phyloP scores from a whole-genome alignment of 1,284 basidiomycete genomes.

The Afroboletus lepidellus region DNA sequence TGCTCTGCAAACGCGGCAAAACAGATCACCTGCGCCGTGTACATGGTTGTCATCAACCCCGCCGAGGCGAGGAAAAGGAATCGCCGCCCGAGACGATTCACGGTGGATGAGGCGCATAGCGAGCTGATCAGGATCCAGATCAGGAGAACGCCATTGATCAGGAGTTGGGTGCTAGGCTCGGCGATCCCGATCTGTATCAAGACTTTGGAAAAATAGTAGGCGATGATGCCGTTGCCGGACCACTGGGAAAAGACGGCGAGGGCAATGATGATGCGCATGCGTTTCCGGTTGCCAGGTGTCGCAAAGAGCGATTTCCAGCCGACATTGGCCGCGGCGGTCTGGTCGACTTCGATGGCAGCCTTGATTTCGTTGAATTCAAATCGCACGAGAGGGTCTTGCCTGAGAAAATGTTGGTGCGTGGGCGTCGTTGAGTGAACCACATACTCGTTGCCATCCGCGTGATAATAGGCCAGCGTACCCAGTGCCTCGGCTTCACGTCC shows the following conservation, averaged over 20 bases:
- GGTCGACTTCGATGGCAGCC: conserved; percentile 66
- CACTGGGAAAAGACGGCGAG: conserved; percentile 73
- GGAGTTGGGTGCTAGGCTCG: conserved; percentile 56
- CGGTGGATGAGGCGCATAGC: conserved; percentile 52
- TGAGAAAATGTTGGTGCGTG: conserved; percentile 21
- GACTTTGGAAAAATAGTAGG: conserved; percentile 73
- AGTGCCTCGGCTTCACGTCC: conserved; percentile 62
- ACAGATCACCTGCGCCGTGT: conserved; percentile 69
- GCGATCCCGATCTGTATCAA: conserved; percentile 72
- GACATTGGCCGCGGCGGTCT: conserved; percentile 50
- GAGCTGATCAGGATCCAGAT: conserved; percentile 75
- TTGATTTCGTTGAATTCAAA: conserved; percentile 79
- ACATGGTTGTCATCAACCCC: conserved; percentile 69
- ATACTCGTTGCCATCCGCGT: conserved; percentile 64
- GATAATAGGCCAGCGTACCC: conserved; percentile 67
- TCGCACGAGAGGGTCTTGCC: conserved; percentile 65
- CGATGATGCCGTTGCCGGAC: conserved; percentile 75
- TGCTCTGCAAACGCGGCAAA: conserved; percentile 59
- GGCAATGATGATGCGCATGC: conserved; percentile 66
- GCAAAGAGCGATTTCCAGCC: conserved; percentile 61
- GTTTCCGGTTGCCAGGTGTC: conserved; percentile 64
- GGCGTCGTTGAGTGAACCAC: neutral
- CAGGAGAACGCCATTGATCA: conserved; percentile 73
- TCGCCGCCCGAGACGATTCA: conserved; percentile 61
- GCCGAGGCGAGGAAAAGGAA: conserved; percentile 62